phyloP scores from a whole-genome alignment of 257 asterid species.

The Cynanchum wilfordii region DNA sequence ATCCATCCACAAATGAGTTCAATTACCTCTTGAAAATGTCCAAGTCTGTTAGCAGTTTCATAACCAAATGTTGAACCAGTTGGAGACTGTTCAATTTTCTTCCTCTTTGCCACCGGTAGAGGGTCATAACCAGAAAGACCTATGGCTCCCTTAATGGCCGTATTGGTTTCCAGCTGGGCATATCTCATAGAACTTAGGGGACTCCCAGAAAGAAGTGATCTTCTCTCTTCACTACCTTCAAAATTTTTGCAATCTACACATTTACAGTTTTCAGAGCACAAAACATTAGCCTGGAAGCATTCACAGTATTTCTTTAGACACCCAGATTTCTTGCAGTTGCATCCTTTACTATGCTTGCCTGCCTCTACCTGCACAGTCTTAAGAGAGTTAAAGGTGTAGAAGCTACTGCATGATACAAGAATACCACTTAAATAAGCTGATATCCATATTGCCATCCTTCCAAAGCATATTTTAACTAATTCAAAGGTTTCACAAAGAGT shows the following conservation, averaged over 20 bases:
- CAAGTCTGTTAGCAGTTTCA: conserved; percentile 24
- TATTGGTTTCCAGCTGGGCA: conserved; percentile 40
- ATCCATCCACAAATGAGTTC: not conserved
- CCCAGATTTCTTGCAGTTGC: conserved; percentile 67
- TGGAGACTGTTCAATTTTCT: conserved; percentile 27
- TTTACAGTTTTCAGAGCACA: conserved; percentile 70
- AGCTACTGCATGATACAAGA: not conserved
- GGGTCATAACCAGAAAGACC: conserved; percentile 22
- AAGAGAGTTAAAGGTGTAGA: not conserved
- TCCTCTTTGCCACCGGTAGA: conserved; percentile 31
- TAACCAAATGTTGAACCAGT: conserved; percentile 24
- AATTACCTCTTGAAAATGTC: conserved; percentile 39
- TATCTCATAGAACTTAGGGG: conserved; percentile 25
- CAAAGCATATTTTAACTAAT: not conserved
- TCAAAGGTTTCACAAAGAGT: not conserved
- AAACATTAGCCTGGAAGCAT: conserved; percentile 70
- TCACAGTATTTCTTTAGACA: conserved; percentile 84
- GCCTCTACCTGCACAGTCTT: conserved; percentile 39
- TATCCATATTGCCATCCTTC: not conserved
- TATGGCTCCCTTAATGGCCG: conserved; percentile 45
- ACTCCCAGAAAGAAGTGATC: conserved; percentile 35
- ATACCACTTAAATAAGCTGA: not conserved
- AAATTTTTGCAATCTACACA: conserved; percentile 69
- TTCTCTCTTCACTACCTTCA: conserved; percentile 63
- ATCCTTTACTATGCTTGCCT: conserved; percentile 56